Conservation (phyloP, 202 grass and related monocot genomes). For the Eragrostis tef region DNA sequence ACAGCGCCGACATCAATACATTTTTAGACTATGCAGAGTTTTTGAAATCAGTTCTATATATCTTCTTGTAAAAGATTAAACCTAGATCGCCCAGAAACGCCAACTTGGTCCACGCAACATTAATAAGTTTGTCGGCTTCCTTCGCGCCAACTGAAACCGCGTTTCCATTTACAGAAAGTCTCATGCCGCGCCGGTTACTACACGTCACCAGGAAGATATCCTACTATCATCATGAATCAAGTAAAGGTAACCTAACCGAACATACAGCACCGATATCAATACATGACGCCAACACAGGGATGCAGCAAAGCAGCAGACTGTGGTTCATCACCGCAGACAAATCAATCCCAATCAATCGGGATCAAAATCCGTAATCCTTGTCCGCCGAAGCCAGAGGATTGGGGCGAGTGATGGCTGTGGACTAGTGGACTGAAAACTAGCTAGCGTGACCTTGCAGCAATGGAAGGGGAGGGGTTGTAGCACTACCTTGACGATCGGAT, state of each 20-base stretch:
- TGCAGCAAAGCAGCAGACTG: neutral
- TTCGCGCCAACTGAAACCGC: neutral
- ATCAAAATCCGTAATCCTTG: neutral
- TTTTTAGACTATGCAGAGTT: too few relatives aligned
- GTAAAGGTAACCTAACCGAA: neutral
- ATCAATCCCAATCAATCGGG: neutral
- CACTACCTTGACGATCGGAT: slow-evolving; percentile 53
- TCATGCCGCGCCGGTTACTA: neutral
- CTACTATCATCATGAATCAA: slow-evolving; percentile 14
- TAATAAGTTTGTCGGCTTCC: neutral
- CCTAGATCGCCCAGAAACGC: neutral
- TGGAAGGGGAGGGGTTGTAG: neutral
- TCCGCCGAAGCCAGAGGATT: neutral
- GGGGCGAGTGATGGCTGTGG: neutral
- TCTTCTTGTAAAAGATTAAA: neutral
- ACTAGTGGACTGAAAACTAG: neutral
- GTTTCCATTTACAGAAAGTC: neutral
- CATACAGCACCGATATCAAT: neutral
- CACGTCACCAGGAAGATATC: neutral
- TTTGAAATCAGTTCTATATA: neutral
- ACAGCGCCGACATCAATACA: neutral
- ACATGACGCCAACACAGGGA: neutral
- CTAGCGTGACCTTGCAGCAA: neutral
- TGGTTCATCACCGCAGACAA: neutral
- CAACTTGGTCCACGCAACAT: neutral